Evolutionary conservation across 129 eudicot genomes (phyloP), one percentile per base, ranked within the genome.

Genomic region (Artemisia argyi): DNA sequence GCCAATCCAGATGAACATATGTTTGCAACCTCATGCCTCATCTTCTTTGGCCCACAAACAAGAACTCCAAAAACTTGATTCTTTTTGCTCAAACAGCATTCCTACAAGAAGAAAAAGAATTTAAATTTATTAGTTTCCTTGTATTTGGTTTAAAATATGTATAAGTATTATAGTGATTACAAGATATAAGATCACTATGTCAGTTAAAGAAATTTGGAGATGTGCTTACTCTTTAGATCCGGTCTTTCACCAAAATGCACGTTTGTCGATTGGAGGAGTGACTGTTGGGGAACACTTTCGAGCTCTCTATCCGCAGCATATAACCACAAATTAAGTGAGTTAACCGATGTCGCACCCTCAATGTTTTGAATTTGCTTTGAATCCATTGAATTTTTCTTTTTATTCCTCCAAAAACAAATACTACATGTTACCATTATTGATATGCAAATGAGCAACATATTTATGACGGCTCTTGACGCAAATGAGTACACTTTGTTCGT

Each of bases 1-100:
- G 82, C 89, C 88, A 91, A 79, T 17, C 94, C 89, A 15, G 94
- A 83, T 48, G 89, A 81, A 54, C 96, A 89, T 63, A 92, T 89
- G 24, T 71, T 77, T 75, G 98, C 98, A 77, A 89, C 96, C 26
- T 92, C 96, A 65, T 92, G 96, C 64, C 91, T 86, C 89, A 92
- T 69, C 17, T 69, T 80, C 84, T 82, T 84, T 16, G 98, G 98
- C 44, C 98, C 96, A 53, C 89, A 78, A 60, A 83, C 96, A 32
- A 92, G 86, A 60, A 92, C 96, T 58, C 96, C 98, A 17, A 92
- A 92, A 90, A 62, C 89, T 92, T 28, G 91, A 60, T 76, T 85
- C 98, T 50, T 89, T 87, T 18, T 80, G 76, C 79, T 88, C 87
- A 17, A 84, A 82, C 74, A 91, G 42, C 48, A 81, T 62, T 56